Conservation (phyloP, 306 rosid genomes). For the Vigna radiata region DNA sequence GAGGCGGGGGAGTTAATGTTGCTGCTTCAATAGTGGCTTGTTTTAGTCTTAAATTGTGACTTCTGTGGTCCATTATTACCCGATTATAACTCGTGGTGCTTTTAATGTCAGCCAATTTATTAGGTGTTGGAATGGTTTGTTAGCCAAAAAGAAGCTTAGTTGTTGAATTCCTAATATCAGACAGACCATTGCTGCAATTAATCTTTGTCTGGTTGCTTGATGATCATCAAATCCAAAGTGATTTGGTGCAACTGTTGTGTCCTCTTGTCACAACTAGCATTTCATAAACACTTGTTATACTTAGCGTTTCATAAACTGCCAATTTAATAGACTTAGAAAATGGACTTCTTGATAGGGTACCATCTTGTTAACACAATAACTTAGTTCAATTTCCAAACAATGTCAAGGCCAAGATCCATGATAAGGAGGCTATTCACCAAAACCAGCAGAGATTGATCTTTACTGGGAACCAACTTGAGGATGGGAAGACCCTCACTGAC, state of each 20-base stretch:
- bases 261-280: neutral
- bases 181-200: conserved; percentile 30
- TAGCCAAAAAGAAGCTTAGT: conserved; percentile 37
- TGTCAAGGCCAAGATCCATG: conserved; percentile 69
- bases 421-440: conserved; percentile 72
- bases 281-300: no score
- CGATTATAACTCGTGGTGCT: neutral
- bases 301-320: neutral
- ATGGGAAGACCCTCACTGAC: conserved; percentile 68
- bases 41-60: conserved; percentile 47
- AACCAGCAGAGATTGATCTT: conserved; percentile 79
- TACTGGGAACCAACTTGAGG: conserved; percentile 70
- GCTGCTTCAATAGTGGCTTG: conserved; percentile 40
- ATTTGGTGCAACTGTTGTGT: neutral
- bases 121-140: conserved; percentile 36
- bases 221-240: conserved; percentile 22
- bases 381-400: conserved; percentile 35
- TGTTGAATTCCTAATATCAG: conserved; percentile 14
- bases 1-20: conserved; percentile 39
- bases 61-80: conserved; percentile 41
- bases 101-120: conserved; percentile 20
- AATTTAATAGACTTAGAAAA: no score
- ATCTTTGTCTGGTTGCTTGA: conserved; percentile 9
- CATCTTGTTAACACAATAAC: no score
- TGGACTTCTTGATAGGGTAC: no score